phyloP scores from a whole-genome alignment of 2,329 filamentous ascomycete genomes.

The Monascus ruber region DNA sequence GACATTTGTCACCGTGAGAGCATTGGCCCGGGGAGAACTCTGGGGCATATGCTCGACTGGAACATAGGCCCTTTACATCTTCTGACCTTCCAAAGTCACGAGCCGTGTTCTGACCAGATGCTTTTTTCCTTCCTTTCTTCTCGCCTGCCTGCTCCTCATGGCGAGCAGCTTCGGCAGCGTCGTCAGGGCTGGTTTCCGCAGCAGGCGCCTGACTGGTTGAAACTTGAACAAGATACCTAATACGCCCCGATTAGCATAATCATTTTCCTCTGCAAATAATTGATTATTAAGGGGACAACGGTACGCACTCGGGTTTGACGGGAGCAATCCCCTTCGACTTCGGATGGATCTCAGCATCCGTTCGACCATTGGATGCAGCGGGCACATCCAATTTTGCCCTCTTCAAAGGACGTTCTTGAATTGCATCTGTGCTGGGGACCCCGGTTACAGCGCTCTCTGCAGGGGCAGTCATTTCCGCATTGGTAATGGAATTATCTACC shows the following conservation, averaged over 20 bases:
- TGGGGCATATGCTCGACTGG: slow-evolving; percentile 55
- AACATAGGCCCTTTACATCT: slow-evolving; percentile 68
- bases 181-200: slow-evolving; percentile 37
- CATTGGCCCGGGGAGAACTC: slow-evolving; percentile 76
- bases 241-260: not conserved
- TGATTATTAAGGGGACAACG: too few relatives aligned
- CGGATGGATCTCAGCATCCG: slow-evolving; percentile 16
- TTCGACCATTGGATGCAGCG: slow-evolving; percentile 11
- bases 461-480: slow-evolving; percentile 6
- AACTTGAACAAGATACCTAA: slow-evolving; percentile 21
- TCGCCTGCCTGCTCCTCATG: slow-evolving; percentile 29
- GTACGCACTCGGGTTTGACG: slow-evolving; percentile 59
- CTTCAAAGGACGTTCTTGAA: slow-evolving; percentile 44
- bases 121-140: slow-evolving; percentile 36
- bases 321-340: slow-evolving; percentile 51
- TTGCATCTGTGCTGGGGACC: slow-evolving; percentile 15
- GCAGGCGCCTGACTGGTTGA: slow-evolving; percentile 9
- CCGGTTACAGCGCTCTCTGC: slow-evolving; percentile 12
- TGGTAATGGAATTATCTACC: slow-evolving; percentile 1
- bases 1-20: slow-evolving; percentile 68
- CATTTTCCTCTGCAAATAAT: not conserved
- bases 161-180: slow-evolving; percentile 48
- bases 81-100: slow-evolving; percentile 70
- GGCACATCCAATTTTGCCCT: slow-evolving; percentile 44
- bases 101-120: slow-evolving; percentile 69